Evolutionary conservation across 2,329 filamentous ascomycete genomes (phyloP).

Genomic region (Alternaria incomplexa): DNA sequence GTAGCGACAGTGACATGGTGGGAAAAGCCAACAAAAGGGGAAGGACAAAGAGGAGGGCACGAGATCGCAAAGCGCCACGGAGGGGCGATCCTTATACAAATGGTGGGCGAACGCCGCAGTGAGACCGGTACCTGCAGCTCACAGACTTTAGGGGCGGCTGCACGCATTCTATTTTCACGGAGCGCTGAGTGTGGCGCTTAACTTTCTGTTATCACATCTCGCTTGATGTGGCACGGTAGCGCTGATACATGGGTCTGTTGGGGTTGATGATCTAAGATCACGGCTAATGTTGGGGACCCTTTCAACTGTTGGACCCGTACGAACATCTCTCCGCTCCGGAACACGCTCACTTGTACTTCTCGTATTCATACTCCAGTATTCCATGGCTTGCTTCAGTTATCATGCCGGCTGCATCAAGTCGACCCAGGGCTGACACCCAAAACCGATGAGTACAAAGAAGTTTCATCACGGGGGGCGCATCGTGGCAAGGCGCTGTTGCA

Average conservation of each 20-base stretch:
- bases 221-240: background rate
- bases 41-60: background rate
- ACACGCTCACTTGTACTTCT: fast-evolving
- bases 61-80: background rate
- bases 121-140: background rate
- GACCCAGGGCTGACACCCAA: background rate
- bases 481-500: background rate
- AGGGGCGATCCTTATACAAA: background rate
- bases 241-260: background rate
- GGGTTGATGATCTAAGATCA: background rate
- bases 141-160: background rate
- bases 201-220: background rate
- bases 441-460: background rate
- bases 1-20: background rate
- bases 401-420: background rate
- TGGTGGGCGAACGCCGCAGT: background rate
- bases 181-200: background rate
- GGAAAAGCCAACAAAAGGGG: background rate
- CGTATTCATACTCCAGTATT: background rate
- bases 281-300: background rate
- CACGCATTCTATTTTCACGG: background rate
- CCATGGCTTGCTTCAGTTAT: background rate
- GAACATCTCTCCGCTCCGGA: background rate
- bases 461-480: background rate
- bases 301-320: background rate